A percentile compares a stretch with the other conserved stretches of the same genome.
Conservation (phyloP, 768 basidiomycete species). For the Mycena leptocephala region DNA sequence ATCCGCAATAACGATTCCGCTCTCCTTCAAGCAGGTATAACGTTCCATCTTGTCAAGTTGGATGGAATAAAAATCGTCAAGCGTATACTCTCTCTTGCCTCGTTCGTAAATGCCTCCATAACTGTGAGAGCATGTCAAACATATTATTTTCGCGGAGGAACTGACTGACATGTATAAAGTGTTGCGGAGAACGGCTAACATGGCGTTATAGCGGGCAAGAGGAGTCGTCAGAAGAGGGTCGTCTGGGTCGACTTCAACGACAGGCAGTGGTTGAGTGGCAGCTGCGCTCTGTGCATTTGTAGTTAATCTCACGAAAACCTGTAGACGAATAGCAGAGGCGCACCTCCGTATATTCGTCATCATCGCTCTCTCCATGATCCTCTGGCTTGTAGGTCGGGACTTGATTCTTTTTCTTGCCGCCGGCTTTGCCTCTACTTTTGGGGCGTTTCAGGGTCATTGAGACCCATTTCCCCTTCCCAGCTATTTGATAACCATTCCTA, state of each 20-base stretch:
- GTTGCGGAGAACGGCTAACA: constrained; percentile 89
- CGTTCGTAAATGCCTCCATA: constrained; percentile 94
- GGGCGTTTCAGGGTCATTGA: constrained; percentile 84
- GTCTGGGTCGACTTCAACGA: constrained; percentile 65
- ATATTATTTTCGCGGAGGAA: neutral
- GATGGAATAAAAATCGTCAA: constrained; percentile 90
- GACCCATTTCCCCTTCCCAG: constrained; percentile 85
- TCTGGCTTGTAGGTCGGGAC: constrained; percentile 21
- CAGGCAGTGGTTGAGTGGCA: constrained; percentile 11
- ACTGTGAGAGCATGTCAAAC: constrained; percentile 51
- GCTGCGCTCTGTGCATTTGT: neutral
- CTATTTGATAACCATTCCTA: constrained; percentile 86
- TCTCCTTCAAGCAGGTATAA: constrained; percentile 81
- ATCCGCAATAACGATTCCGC: constrained; percentile 72
- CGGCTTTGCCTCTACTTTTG: constrained; percentile 66
- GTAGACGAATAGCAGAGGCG: neutral
- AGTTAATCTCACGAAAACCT: neutral
- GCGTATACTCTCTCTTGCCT: constrained; percentile 87
- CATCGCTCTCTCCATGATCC: constrained; percentile 27
- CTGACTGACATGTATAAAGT: constrained; percentile 85
- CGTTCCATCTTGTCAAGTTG: constrained; percentile 89
- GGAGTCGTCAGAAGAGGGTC: constrained; percentile 80
- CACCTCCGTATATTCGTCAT: constrained; percentile 38
- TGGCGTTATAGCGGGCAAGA: constrained; percentile 86
- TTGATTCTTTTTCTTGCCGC: constrained; percentile 61